Evolutionary conservation across 2,329 filamentous ascomycete genomes (phyloP).

Genomic region (Sarocladium brachiariae): DNA sequence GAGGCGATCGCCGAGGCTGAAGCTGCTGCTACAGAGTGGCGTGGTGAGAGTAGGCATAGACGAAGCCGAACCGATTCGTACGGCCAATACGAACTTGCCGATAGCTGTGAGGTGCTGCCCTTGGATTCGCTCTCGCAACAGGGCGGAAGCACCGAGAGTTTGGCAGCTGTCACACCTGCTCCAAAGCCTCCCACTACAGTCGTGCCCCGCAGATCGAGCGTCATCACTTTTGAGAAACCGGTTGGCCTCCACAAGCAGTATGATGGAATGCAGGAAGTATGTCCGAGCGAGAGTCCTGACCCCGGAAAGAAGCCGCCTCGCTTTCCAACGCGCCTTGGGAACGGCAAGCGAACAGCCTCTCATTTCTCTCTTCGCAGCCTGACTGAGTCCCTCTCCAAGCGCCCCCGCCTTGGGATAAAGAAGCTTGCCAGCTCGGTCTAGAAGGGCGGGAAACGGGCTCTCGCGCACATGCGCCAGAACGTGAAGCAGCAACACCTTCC

Average conservation of each 20-base stretch:
- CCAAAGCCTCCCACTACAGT: not conserved
- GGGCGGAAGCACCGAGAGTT: conserved; percentile 1
- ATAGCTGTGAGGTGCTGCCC: conserved; percentile 20
- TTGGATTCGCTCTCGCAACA: conserved; percentile 17
- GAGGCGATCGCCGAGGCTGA: conserved; percentile 20
- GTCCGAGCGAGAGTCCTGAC: conserved; percentile 15
- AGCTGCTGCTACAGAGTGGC: conserved; percentile 20
- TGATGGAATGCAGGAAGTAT: conserved; percentile 18
- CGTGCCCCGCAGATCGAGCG: not conserved
- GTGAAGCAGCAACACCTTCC: conserved; percentile 20
- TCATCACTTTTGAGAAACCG: not conserved
- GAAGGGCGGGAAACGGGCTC: conserved; percentile 18
- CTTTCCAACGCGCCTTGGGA: conserved; percentile 10
- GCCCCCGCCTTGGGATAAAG: conserved; percentile 21
- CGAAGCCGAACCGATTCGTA: conserved; percentile 17
- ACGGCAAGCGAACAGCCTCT: conserved; percentile 25
- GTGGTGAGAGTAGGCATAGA: conserved; percentile 15
- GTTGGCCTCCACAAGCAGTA: conserved; percentile 12
- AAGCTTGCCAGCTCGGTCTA: conserved; percentile 23
- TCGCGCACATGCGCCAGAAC: conserved; percentile 20
- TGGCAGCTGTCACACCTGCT: conserved; percentile 1
- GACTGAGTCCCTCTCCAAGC: conserved; percentile 19
- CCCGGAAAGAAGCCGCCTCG: conserved; percentile 9
- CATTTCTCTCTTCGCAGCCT: conserved; percentile 24
- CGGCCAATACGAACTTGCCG: conserved; percentile 19